Percentiles rank a stretch among this genome's conserved stretches.
Conservation (phyloP, 805 yeast genomes). For the Cyberlindnera misumaiensis region DNA sequence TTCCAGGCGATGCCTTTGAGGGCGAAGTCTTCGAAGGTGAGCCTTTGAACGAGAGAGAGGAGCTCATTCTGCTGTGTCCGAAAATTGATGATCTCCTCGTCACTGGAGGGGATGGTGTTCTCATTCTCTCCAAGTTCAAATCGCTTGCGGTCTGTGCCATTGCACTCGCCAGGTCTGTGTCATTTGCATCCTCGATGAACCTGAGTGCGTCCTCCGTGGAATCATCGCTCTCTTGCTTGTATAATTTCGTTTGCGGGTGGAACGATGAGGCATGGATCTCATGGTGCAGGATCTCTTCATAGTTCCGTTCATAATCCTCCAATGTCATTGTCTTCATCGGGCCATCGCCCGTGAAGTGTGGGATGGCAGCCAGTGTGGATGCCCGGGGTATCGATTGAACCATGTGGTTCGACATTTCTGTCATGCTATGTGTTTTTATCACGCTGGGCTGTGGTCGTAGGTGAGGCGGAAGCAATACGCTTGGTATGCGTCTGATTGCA, state of each 20-base stretch:
- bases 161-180: slow-evolving; percentile 9
- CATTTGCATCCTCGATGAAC: slow-evolving; percentile 10
- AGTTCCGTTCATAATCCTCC: slow-evolving; percentile 17
- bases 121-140: slow-evolving; percentile 12
- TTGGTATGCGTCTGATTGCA: slow-evolving; percentile 22
- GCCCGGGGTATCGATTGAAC: slow-evolving; percentile 21
- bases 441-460: slow-evolving; percentile 13
- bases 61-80: slow-evolving; percentile 14
- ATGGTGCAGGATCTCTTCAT: slow-evolving; percentile 8
- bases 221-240: slow-evolving; percentile 5
- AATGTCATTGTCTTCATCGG: slow-evolving; percentile 18
- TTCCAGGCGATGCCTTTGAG: slow-evolving; percentile 2
- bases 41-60: slow-evolving; percentile 11
- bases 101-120: slow-evolving; percentile 3
- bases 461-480: slow-evolving; percentile 23
- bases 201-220: slow-evolving; percentile 22
- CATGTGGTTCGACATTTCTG: slow-evolving; percentile 10
- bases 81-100: slow-evolving; percentile 19
- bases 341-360: slow-evolving; percentile 6
- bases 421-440: slow-evolving; percentile 3
- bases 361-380: slow-evolving; percentile 11
- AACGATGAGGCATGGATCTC: not conserved
- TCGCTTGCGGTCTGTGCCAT: slow-evolving; percentile 17
- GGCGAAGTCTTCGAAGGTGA: slow-evolving; percentile 7
- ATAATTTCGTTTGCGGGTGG: not conserved